A percentile compares a stretch with the other conserved stretches of the same genome.
phyloP scores from a whole-genome alignment of 2,329 filamentous ascomycete species.

The Aspergillus sp. region DNA sequence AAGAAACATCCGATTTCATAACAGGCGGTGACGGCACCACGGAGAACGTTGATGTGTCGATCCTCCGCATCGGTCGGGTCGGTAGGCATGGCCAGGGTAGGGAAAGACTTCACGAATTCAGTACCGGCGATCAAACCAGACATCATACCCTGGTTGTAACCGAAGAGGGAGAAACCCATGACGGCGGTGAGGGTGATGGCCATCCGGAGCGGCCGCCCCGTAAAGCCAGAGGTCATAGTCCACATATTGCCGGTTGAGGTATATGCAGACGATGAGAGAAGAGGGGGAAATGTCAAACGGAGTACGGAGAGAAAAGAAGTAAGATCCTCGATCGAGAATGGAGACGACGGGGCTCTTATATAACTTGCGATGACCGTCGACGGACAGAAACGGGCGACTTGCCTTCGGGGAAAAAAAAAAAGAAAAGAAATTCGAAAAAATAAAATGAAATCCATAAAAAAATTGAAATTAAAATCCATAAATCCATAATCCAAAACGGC shows the following conservation, averaged over 20 bases:
- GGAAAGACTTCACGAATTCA: conserved; percentile 27
- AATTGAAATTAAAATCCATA: too few species aligned
- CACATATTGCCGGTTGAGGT: conserved; percentile 26
- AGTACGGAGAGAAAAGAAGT: not conserved
- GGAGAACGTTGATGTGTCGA: conserved; percentile 42
- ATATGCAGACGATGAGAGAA: not conserved
- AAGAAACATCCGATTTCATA: conserved; percentile 51
- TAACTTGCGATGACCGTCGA: not conserved
- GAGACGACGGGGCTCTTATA: not conserved
- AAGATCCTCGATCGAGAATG: not conserved
- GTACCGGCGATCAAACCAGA: conserved; percentile 29
- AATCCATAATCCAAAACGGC: not conserved
- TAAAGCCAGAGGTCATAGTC: conserved; percentile 29
- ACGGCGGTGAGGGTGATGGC: conserved; percentile 32
- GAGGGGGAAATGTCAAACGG: not conserved
- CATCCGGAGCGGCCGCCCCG: conserved; percentile 23
- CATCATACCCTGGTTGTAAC: conserved; percentile 38
- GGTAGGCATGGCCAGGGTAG: conserved; percentile 15
- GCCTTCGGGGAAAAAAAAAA: not conserved
- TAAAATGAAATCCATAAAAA: too few species aligned
- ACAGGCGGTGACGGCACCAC: conserved; percentile 53
- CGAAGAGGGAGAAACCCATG: conserved; percentile 55
- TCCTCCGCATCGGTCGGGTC: conserved; percentile 30
- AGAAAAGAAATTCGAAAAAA: not conserved
- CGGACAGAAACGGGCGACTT: not conserved